These are phyloP conservation scores for Fabrea salina DNA, from an alignment of 169 alveolate species.

Conservation along the genomic window DNA sequence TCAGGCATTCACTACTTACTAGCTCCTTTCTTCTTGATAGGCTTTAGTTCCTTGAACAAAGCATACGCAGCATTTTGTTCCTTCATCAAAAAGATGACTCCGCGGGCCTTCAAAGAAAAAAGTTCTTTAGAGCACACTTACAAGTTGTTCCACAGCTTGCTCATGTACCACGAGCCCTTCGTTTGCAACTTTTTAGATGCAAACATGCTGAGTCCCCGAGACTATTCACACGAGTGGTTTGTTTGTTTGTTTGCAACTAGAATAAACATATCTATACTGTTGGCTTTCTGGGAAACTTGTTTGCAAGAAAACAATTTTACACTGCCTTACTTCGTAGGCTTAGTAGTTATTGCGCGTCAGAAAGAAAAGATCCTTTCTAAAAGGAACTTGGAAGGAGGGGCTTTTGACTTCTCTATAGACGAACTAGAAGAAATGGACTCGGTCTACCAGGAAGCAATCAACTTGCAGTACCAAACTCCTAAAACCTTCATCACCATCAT, in stretches of 20 bases:
- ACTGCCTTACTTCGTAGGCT: conserved; percentile 19
- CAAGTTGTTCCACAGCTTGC: neutral
- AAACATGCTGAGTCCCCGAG: neutral
- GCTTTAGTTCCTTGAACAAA: conserved; percentile 1
- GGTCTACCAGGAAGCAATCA: conserved; percentile 16
- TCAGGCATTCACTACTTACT: conserved; percentile 27
- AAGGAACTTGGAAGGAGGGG: neutral
- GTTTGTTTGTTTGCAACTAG: conserved; percentile 1
- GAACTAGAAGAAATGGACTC: conserved; percentile 21
- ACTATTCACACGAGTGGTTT: conserved; percentile 16
- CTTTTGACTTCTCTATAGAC: neutral
- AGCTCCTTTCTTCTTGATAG: conserved; percentile 21
- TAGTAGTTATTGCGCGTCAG: neutral
- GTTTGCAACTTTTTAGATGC: conserved; percentile 23
- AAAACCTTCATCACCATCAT: neutral
- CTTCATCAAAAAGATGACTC: conserved; percentile 19
- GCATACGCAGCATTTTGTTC: conserved; percentile 7
- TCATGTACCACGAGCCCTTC: conserved; percentile 27
- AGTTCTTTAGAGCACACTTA: neutral
- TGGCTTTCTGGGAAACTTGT: conserved; percentile 30
- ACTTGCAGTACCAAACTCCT: conserved; percentile 25
- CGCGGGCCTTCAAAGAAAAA: neutral
- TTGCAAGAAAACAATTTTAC: conserved; percentile 14
- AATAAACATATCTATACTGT: neutral
- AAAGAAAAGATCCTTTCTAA: conserved; percentile 25